A percentile compares a stretch with the other conserved stretches of the same genome.
Conservation (phyloP, 1,284 basidiomycete species). For the Rhodotorula mucilaginosa region DNA sequence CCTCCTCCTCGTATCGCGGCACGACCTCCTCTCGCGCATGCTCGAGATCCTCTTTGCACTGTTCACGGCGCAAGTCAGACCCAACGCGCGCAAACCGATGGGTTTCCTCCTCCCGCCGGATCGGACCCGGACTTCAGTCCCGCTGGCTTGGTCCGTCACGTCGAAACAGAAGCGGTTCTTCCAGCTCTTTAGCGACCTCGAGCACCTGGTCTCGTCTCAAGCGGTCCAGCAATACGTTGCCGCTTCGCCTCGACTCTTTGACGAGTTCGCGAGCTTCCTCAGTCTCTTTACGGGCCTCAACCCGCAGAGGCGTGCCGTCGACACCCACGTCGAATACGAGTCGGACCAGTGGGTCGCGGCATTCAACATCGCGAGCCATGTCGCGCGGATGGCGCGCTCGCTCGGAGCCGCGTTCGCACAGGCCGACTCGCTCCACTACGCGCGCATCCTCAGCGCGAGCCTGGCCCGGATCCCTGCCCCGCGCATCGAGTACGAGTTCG, state of each 20-base stretch:
- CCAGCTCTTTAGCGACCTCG: conserved; percentile 45
- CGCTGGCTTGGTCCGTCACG: conserved; percentile 69
- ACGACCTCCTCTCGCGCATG: conserved; percentile 69
- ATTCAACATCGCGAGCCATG: conserved; percentile 83
- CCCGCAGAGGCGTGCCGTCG: conserved; percentile 76
- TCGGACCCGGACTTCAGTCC: conserved; percentile 51
- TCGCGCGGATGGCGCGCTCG: conserved; percentile 80
- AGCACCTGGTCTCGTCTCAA: conserved; percentile 43
- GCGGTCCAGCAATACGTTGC: conserved; percentile 37
- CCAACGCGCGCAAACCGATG: conserved; percentile 52
- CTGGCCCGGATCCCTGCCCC: conserved; percentile 40
- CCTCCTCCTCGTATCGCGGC: conserved; percentile 68
- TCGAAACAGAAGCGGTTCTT: conserved; percentile 88
- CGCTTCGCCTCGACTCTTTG: conserved; percentile 6
- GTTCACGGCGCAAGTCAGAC: conserved; percentile 76
- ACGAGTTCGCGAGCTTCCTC: conserved; percentile 66
- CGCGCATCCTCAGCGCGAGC: not conserved
- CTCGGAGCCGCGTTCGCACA: conserved; percentile 73
- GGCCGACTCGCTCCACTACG: not conserved
- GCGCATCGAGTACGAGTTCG: not conserved
- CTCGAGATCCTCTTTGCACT: conserved; percentile 78
- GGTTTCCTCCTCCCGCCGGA: conserved; percentile 60
- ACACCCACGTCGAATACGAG: conserved; percentile 87
- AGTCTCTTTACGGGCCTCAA: conserved; percentile 90
- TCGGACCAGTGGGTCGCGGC: conserved; percentile 90